Evolutionary conservation across 768 basidiomycete species (phyloP), one percentile per base, ranked within the genome.

Genomic region (Rossbeevera mucosa): DNA sequence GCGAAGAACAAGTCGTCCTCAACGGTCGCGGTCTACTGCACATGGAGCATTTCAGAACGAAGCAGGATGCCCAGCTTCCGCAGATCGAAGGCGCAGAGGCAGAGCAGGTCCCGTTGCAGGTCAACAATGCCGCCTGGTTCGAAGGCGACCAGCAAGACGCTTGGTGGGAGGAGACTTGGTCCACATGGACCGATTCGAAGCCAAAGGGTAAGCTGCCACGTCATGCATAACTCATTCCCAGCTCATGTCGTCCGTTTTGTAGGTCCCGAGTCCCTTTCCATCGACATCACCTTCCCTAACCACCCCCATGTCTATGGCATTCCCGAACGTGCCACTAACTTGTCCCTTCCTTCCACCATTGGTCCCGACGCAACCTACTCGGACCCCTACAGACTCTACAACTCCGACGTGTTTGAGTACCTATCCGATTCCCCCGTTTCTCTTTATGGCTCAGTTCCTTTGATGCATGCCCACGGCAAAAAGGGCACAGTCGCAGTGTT

Each of bases 341-440:
- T 99, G 38, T 88, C 88, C 22, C 81, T 99, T 6, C 94, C 94
- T 9, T 81, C 88, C 4, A 99, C 96, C 2, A 80, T 83, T 1
- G 91, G 94, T 56, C 83, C 90, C 21, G 74, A 81, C 33, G 75
- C 88, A 4, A 74, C 77, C 47, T 98, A 86, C 72, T 78, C 79
- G 2, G 96, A 98, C 28, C 96, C 96, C 0, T 98, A 94, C 72
- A 83, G 96, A 22, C 82, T 99, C 3, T 96, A 86, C 73, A 99
- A 99, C 63, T 74, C 86, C 47, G 96, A 99, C 63, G 94, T 97
- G 36, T 98, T 97, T 66, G 94, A 99, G 71, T 97, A 98, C 69
- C 80, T 88, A 22, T 83, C 91, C 0, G 86, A 84, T 21, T 85
- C 85, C 1, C 72, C 85, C 2, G 83, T 86, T 59, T 85, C 89